Base-by-base conservation (phyloP, 1,139 yeast genomes). In the Yamadazyma diddensiae region DNA sequence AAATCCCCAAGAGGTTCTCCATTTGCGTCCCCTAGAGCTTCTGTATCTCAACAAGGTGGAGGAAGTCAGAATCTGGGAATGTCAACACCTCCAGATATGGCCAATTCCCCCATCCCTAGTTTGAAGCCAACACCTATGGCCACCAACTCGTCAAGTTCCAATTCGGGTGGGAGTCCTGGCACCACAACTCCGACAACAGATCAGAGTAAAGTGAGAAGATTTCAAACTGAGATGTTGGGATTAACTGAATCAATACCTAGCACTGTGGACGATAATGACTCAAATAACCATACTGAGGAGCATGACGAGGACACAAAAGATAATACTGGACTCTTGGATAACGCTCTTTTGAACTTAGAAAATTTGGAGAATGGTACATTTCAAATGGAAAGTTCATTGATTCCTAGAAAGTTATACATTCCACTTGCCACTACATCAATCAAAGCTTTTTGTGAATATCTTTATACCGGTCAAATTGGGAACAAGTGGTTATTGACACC, bases 381-480 rank as follows among this genome's bases (percentile, higher is more conserved):
- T 39, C 47, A 45, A 28, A 60, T 69, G 67, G 86, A 79, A 41
- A 81, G 85, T 1, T 57, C 79, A 21, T 60, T 77, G 35, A 68
- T 80, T 23, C 92, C 94, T 11, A 65, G 94, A 38, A 70, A 78
- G 14, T 53, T 83, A 20, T 82, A 79, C 45, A 52, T 83, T 40
- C 92, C 94, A 5, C 81, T 79, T 58, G 56, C 79, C 2, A 76
- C 82, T 1, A 52, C 60, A 2, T 72, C 86, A 0, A 74, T 82
- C 8, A 69, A 67, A 36, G 87, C 86, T 1, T 74, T 82, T 45
- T 65, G 82, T 26, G 92, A 83, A 47, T 83, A 77, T 52, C 64
- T 83, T 39, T 82, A 80, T 48, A 82, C 90, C 6, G 94, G 92
- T 1, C 88, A 82, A 54, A 74, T 83, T 21, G 87, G 86, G 21